Conservation (phyloP, 2,329 filamentous ascomycete species). For the Diaporthe longicolla region DNA sequence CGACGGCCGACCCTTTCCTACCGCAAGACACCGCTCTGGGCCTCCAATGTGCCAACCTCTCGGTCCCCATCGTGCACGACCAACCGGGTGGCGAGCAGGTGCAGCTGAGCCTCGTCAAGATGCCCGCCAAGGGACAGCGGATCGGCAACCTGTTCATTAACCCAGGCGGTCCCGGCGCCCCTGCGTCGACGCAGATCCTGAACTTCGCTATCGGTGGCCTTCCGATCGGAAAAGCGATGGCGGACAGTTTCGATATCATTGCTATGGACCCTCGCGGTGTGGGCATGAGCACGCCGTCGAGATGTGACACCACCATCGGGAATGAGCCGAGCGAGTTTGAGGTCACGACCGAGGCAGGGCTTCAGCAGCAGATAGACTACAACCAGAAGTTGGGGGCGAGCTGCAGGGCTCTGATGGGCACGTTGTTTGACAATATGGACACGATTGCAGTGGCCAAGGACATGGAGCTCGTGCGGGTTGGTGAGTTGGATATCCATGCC, state of each 20-base stretch:
- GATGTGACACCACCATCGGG: slow-evolving; percentile 55
- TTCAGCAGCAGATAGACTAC: slow-evolving; percentile 54
- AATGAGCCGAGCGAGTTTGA: slow-evolving; percentile 54
- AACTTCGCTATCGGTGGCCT: slow-evolving; percentile 25
- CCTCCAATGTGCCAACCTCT: slow-evolving; percentile 18
- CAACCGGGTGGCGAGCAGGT: slow-evolving; percentile 29
- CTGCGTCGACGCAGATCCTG: slow-evolving; percentile 48
- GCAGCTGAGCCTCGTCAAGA: slow-evolving; percentile 29
- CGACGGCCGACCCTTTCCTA: slow-evolving; percentile 17
- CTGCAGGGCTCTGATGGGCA: slow-evolving; percentile 56
- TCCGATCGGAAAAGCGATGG: slow-evolving; percentile 26
- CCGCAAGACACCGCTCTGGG: slow-evolving; percentile 14
- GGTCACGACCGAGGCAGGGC: slow-evolving; percentile 55
- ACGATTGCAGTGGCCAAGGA: slow-evolving; percentile 54
- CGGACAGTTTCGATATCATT: slow-evolving; percentile 57
- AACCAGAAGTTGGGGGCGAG: slow-evolving; percentile 57
- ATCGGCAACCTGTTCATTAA: slow-evolving; percentile 58
- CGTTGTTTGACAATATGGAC: slow-evolving; percentile 58
- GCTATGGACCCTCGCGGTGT: slow-evolving; percentile 60
- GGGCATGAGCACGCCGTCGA: slow-evolving; percentile 55
- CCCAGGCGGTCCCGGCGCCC: slow-evolving; percentile 56
- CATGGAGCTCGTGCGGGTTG: slow-evolving; percentile 49
- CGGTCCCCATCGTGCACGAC: slow-evolving; percentile 28
- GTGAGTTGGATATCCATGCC: neutral
- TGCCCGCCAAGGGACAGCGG: slow-evolving; percentile 35